These are phyloP conservation scores for Lumnitzera littorea DNA, from an alignment of 345 rosid species.

Conservation along the genomic window DNA sequence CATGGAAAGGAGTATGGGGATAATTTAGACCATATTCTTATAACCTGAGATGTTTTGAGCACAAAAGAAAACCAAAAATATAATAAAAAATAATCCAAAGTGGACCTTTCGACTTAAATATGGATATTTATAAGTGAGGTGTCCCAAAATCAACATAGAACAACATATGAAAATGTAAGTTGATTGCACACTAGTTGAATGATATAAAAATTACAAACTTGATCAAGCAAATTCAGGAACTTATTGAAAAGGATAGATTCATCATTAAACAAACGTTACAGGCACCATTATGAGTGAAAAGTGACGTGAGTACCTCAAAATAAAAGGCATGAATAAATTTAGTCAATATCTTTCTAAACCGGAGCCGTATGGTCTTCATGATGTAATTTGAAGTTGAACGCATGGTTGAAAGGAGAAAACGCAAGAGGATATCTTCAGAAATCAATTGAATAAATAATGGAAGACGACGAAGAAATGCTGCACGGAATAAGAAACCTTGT, in stretches of 20 bases:
- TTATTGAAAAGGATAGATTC: neutral
- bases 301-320: conserved; percentile 53
- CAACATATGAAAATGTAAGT: too few species aligned
- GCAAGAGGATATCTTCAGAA: conserved; percentile 80
- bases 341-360: conserved; percentile 87
- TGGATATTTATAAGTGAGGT: too few species aligned
- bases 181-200: too few species aligned
- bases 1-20: too few species aligned
- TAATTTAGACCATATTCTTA: too few species aligned
- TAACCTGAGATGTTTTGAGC: too few species aligned
- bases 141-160: too few species aligned
- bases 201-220: too few species aligned
- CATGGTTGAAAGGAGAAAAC: conserved; percentile 77
- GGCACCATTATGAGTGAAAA: neutral
- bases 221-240: neutral
- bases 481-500: conserved; percentile 93
- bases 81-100: too few species aligned
- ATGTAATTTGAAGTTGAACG: conserved; percentile 87
- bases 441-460: conserved; percentile 81
- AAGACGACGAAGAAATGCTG: conserved; percentile 87
- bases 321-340: conserved; percentile 80
- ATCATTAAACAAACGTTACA: neutral
- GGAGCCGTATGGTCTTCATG: conserved; percentile 79
- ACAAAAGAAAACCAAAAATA: too few species aligned
- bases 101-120: too few species aligned